These are phyloP conservation scores for Psilocybe cubensis DNA, from an alignment of 768 basidiomycete species.

Conservation along the genomic window DNA sequence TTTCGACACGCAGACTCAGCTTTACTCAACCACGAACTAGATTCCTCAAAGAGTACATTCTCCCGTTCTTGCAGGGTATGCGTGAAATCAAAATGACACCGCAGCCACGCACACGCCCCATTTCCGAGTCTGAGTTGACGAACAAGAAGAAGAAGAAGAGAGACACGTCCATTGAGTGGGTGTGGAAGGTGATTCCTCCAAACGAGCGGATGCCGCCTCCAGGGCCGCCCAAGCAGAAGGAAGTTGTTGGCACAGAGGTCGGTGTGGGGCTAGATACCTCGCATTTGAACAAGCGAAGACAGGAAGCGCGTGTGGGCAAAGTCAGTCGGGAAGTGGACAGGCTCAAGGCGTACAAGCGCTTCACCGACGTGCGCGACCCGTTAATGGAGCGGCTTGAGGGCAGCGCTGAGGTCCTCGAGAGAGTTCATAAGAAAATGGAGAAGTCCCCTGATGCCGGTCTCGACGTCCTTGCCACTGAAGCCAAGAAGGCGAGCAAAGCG, in stretches of 20 bases:
- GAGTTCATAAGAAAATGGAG: neutral
- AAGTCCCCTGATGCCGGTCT: neutral
- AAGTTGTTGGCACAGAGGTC: constrained; percentile 47
- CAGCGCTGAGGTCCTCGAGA: neutral
- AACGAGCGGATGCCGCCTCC: constrained; percentile 10
- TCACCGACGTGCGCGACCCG: neutral
- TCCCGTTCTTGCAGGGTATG: constrained; percentile 47
- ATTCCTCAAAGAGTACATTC: constrained; percentile 56
- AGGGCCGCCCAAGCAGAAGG: constrained; percentile 25
- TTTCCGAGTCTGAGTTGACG: constrained; percentile 15
- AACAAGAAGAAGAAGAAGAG: constrained; percentile 15
- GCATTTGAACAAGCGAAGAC: constrained; percentile 61
- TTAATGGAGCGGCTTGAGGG: constrained; percentile 1
- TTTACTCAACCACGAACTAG: constrained; percentile 31
- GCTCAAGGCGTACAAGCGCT: constrained; percentile 30
- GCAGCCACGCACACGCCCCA: constrained; percentile 29
- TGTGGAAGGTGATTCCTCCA: constrained; percentile 21
- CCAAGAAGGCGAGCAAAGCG: neutral
- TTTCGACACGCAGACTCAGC: neutral
- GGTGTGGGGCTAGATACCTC: constrained; percentile 54
- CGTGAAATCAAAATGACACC: constrained; percentile 47
- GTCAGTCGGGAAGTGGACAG: constrained; percentile 44
- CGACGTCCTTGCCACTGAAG: neutral
- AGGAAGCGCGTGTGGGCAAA: constrained; percentile 47
- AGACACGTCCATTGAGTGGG: constrained; percentile 16